These are phyloP conservation scores for Jamesozyma gamospora DNA, from an alignment of 805 yeast genomes.

Conservation along the genomic window DNA sequence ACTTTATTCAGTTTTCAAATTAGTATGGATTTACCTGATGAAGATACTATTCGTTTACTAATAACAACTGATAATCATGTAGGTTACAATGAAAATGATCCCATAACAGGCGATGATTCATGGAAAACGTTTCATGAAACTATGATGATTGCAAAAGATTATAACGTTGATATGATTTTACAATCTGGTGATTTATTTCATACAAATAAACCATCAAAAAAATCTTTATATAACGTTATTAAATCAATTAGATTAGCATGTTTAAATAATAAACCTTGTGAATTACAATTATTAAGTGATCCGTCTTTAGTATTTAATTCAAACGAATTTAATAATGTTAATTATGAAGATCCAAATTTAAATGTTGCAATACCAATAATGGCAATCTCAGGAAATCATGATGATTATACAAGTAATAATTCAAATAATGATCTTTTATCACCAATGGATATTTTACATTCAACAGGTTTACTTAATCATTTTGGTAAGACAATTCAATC, in stretches of 20 bases:
- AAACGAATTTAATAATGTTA: constrained; percentile 59
- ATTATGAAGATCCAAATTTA: constrained; percentile 83
- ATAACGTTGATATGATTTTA: constrained; percentile 77
- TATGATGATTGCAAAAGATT: constrained; percentile 53
- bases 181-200: constrained; percentile 95
- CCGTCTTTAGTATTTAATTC: constrained; percentile 49
- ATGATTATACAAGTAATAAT: constrained; percentile 88
- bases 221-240: constrained; percentile 76
- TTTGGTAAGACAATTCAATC: constrained; percentile 74
- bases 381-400: constrained; percentile 93
- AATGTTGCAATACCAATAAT: constrained; percentile 85
- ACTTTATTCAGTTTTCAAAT: too few species aligned
- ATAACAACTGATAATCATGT: constrained; percentile 95
- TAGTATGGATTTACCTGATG: constrained; percentile 25
- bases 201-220: constrained; percentile 77
- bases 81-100: constrained; percentile 84
- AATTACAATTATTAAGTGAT: constrained; percentile 72
- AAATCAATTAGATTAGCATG: constrained; percentile 59
- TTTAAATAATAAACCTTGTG: constrained; percentile 81
- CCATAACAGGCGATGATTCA: constrained; percentile 81
- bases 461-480: constrained; percentile 77
- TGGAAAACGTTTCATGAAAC: constrained; percentile 84
- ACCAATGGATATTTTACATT: constrained; percentile 77
- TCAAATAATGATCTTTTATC: constrained; percentile 76
- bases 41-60: constrained; percentile 63